These are phyloP conservation scores for Trichosporon asahii DNA, from an alignment of 1,284 basidiomycete species.

Conservation along the genomic window DNA sequence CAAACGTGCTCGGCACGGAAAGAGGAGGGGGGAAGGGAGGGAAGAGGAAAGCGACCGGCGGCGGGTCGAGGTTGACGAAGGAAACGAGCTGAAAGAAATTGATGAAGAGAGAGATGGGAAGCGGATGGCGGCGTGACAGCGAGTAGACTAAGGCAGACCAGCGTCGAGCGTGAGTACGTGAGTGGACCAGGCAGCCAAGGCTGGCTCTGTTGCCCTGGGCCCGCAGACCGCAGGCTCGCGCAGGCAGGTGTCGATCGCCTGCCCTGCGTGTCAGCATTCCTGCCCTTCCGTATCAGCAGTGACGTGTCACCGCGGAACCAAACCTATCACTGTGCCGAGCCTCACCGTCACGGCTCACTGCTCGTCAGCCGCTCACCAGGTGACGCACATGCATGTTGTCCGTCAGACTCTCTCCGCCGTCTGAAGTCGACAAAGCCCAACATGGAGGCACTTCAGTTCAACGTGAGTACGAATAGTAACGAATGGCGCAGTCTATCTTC, in stretches of 20 bases:
- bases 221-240: neutral
- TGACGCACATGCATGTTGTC: slow-evolving; percentile 9
- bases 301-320: slow-evolving; percentile 8
- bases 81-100: neutral
- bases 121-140: slow-evolving; percentile 4
- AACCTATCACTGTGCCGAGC: neutral
- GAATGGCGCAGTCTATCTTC: neutral
- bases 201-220: neutral
- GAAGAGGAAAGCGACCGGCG: neutral
- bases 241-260: neutral
- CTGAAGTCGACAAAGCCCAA: slow-evolving; percentile 12
- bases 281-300: neutral
- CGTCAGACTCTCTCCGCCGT: neutral
- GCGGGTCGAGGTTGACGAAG: neutral
- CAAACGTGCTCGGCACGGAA: slow-evolving; percentile 7
- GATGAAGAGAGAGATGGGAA: slow-evolving; percentile 1
- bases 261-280: slow-evolving; percentile 9
- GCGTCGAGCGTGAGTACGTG: neutral
- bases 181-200: neutral
- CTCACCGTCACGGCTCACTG: neutral
- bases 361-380: neutral
- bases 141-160: neutral
- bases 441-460: slow-evolving; percentile 85
- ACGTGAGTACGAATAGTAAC: slow-evolving; percentile 56
- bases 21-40: neutral